These are phyloP conservation scores for Ophiostoma perfectum DNA, from an alignment of 2,329 filamentous ascomycete species.

Conservation along the genomic window DNA sequence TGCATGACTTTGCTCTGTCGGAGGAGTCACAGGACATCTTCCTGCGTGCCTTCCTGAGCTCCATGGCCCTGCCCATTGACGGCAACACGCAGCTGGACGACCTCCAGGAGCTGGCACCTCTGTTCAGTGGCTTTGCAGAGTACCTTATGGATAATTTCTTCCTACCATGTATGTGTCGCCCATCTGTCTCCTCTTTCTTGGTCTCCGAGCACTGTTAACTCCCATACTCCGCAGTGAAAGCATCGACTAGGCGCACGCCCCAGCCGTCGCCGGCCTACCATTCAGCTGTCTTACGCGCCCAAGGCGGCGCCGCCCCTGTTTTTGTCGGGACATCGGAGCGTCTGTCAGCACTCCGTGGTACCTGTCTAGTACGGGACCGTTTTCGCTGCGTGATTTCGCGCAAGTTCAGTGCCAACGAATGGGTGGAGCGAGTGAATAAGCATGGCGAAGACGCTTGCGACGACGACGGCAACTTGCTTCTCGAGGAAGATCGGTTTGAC, in stretches of 20 bases:
- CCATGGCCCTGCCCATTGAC: background rate
- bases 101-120: constrained; percentile 16
- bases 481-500: too few species aligned
- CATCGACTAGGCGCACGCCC: too few species aligned
- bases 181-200: too few species aligned
- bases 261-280: too few species aligned
- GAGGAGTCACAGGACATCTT: constrained; percentile 29
- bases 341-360: constrained; percentile 29
- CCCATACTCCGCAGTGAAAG: too few species aligned
- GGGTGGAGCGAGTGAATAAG: too few species aligned
- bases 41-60: constrained; percentile 29
- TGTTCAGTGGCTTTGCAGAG: constrained; percentile 29
- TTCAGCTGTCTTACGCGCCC: too few species aligned
- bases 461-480: too few species aligned
- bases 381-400: constrained; percentile 32
- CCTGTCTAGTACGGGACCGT: constrained; percentile 31
- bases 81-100: too few species aligned
- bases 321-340: constrained; percentile 27
- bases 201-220: too few species aligned
- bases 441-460: too few species aligned
- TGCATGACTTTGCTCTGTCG: constrained; percentile 31
- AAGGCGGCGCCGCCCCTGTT: too few species aligned
- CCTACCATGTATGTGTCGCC: constrained; percentile 26
- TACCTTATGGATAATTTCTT: constrained; percentile 31
- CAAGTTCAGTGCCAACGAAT: background rate